Conservation (phyloP, 73 alveolate species). For the Uronychia setigera region DNA sequence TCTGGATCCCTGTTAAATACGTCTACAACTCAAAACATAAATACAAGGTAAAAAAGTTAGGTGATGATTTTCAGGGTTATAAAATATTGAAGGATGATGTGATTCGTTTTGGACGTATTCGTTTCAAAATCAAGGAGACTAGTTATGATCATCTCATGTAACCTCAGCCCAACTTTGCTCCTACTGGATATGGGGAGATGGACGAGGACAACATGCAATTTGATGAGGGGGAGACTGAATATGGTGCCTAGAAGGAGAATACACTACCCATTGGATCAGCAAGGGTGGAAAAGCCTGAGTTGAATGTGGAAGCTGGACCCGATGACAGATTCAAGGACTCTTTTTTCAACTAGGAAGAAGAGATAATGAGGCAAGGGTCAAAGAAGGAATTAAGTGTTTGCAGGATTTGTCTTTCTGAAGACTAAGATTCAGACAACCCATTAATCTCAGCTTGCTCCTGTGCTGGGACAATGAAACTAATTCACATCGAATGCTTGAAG, state of each 20-base stretch:
- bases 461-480: constrained; percentile 72
- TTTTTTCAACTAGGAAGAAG: background rate
- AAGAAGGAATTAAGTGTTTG: constrained; percentile 6
- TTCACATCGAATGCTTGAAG: constrained; percentile 64
- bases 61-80: background rate
- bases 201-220: background rate
- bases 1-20: background rate
- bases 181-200: background rate
- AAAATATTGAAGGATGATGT: background rate
- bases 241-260: background rate
- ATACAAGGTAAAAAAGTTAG: background rate
- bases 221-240: background rate
- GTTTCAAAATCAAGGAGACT: background rate
- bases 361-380: background rate
- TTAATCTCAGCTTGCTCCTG: constrained; percentile 72
- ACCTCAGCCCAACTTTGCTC: background rate
- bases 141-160: background rate
- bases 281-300: background rate
- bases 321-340: background rate
- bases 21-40: background rate
- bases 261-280: background rate
- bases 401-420: constrained; percentile 69
- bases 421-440: constrained; percentile 66
- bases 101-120: background rate
- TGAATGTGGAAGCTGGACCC: background rate